Evolutionary conservation across 768 basidiomycete genomes (phyloP).

Genomic region (Collybia sordida): DNA sequence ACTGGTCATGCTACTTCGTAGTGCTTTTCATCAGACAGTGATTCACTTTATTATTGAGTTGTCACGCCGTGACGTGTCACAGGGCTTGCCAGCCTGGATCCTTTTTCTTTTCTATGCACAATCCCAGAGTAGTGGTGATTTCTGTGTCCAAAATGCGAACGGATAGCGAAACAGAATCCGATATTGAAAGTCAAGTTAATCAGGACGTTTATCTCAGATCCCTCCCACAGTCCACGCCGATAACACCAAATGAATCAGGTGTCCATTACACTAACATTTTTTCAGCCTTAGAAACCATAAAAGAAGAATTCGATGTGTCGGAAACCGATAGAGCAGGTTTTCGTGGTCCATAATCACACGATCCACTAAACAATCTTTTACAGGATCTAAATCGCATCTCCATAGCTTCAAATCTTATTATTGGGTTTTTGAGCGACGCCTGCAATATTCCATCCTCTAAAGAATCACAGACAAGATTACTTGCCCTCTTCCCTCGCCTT

Average conservation of each 20-base stretch:
- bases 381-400: conserved; percentile 17
- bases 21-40: too few species aligned
- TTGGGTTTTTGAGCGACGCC: conserved; percentile 14
- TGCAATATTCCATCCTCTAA: conserved; percentile 3
- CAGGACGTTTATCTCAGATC: neutral
- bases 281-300: conserved; percentile 12
- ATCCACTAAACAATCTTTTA: neutral
- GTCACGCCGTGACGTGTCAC: too few species aligned
- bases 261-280: neutral
- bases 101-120: too few species aligned
- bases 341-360: neutral
- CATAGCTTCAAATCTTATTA: conserved; percentile 18
- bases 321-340: conserved; percentile 12
- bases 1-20: too few species aligned
- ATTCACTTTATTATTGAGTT: too few species aligned
- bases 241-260: neutral
- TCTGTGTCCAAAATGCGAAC: conserved; percentile 12
- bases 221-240: neutral
- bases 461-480: neutral
- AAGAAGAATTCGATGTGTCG: conserved; percentile 4
- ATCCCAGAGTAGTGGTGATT: too few species aligned
- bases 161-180: conserved; percentile 58
- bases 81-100: too few species aligned
- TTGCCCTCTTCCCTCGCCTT: conserved; percentile 13
- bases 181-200: conserved; percentile 25